Conservation (phyloP, 1,284 basidiomycete species). For the Moniliella sp. region DNA sequence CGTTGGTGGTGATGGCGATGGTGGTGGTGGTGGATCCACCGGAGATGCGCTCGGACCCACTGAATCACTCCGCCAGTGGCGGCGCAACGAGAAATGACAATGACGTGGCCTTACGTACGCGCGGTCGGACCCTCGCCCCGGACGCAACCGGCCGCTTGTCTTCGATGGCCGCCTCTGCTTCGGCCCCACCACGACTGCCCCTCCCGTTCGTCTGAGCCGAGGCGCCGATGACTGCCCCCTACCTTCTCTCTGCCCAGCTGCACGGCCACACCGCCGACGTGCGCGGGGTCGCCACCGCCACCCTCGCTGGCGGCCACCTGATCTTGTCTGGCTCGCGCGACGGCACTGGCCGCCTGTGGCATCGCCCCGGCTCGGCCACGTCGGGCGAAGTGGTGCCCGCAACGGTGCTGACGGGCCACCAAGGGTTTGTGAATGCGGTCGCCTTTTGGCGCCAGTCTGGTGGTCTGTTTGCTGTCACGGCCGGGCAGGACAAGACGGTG, state of each 20-base stretch:
- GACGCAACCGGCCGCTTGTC: too few species aligned
- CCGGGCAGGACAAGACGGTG: background rate
- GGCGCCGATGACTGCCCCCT: conserved; percentile 2
- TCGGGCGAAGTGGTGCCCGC: conserved; percentile 2
- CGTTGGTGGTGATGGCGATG: too few species aligned
- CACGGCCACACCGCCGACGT: conserved; percentile 19
- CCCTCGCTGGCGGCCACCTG: conserved; percentile 3
- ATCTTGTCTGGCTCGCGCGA: conserved; percentile 16
- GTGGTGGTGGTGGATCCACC: too few species aligned
- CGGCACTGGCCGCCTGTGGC: conserved; percentile 12
- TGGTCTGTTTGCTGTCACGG: conserved; percentile 2
- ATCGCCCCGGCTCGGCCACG: background rate
- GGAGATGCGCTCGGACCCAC: too few species aligned
- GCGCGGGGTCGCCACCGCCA: conserved; percentile 2
- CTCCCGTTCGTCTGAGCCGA: too few species aligned
- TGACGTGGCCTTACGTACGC: too few species aligned
- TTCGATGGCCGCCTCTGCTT: too few species aligned
- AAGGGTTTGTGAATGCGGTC: conserved; percentile 25
- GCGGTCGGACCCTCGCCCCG: too few species aligned
- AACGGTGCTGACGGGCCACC: conserved; percentile 11
- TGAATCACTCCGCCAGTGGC: too few species aligned
- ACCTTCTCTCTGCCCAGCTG: conserved; percentile 11
- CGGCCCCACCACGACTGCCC: too few species aligned
- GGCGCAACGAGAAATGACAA: too few species aligned
- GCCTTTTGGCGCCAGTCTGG: conserved; percentile 7